These are phyloP conservation scores for Tuber microsphaerosporum DNA, from an alignment of 495 filamentous ascomycete species.

Conservation along the genomic window DNA sequence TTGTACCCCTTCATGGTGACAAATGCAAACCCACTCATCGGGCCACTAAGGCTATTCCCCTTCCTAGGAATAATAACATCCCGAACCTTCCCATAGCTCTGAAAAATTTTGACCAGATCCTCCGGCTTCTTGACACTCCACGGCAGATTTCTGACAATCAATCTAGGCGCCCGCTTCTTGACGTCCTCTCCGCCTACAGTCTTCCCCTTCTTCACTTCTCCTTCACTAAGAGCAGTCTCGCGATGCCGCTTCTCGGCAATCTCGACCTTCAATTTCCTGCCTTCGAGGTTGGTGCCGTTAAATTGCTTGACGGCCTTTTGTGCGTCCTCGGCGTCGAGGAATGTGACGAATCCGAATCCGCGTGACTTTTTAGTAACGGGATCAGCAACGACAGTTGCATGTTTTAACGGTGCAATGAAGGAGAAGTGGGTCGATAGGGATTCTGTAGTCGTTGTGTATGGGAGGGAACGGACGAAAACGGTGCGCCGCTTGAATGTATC, in stretches of 20 bases:
- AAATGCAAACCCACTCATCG: conserved; percentile 76
- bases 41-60: conserved; percentile 53
- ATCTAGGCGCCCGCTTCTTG: conserved; percentile 54
- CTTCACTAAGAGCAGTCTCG: conserved; percentile 49
- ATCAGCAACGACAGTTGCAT: conserved; percentile 80
- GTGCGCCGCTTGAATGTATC: conserved; percentile 50
- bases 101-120: conserved; percentile 68
- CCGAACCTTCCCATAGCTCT: conserved; percentile 83
- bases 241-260: conserved; percentile 79
- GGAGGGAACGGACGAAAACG: conserved; percentile 84
- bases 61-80: conserved; percentile 69
- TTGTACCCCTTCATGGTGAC: conserved; percentile 78
- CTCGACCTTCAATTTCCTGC: conserved; percentile 75
- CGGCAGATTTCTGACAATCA: conserved; percentile 92
- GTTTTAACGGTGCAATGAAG: conserved; percentile 85
- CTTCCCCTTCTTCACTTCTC: conserved; percentile 49
- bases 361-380: conserved; percentile 72
- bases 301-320: conserved; percentile 68
- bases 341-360: conserved; percentile 94
- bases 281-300: conserved; percentile 63
- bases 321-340: conserved; percentile 87
- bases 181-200: conserved; percentile 48
- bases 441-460: conserved; percentile 70
- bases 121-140: conserved; percentile 89
- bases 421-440: conserved; percentile 81